Evolutionary conservation across 257 asterid genomes (phyloP), one percentile per base, ranked within the genome.

Genomic region (Rauvolfia tetraphylla): DNA sequence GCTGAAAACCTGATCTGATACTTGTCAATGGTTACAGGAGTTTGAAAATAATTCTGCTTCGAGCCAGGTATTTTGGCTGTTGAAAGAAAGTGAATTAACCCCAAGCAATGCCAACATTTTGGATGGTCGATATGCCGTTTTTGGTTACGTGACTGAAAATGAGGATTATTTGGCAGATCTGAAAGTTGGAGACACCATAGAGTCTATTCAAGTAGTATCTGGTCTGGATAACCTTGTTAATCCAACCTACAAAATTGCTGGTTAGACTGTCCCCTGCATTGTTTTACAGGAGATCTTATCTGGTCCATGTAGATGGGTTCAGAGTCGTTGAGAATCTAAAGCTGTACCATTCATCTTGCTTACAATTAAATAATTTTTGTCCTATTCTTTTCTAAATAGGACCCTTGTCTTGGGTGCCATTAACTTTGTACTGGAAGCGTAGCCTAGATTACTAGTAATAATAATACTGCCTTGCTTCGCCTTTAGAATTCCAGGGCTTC

Each of bases 201-300:
- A 95, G 87, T 93, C 98, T 0, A 57, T 91, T 75, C 93, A 95
- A 80, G 97, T 95, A 61, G 95, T 93, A 18, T 85, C 96, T 25
- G 99, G 99, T 74, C 73, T 93, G 79, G 97, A 95, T 77, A 91
- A 95, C 84, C 97, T 95, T 77, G 97, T 72, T 46, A 95, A 95
- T 77, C 99, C 99, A 14, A 95, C 92, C 93, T 95, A 95, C 90
- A 90, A 95, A 92, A 93, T 95, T 80, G 97, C 97, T 65, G 92
- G 91, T 72, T 94, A 94, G 88, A 65, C 25, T 71, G 31, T 3
- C 29, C 20, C 63, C 29, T 15, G 2, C 36, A 70, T 41, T 56
- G 9, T 56, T 31, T 69, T 22, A 4, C 15, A 0, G n/a, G 25
- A 6, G 57, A 51, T 5, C n/a, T 4, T 41, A 56, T n/a, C 61